Evolutionary conservation across 306 rosid genomes (phyloP), one percentile per base, ranked within the genome.

Genomic region (Hippophae gyantsensis): DNA sequence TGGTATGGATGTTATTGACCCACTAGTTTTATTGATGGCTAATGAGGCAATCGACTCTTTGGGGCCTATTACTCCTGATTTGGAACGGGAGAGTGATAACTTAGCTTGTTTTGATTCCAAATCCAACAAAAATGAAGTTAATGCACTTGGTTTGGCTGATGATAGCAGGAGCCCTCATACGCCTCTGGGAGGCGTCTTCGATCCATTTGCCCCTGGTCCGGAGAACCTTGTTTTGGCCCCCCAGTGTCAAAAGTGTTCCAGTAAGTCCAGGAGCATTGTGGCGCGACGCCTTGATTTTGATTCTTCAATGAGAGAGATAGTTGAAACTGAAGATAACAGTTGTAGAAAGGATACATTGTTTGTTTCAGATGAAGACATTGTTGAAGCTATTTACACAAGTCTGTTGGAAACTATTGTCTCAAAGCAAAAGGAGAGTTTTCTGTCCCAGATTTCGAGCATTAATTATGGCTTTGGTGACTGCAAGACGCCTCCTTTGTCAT

Each of bases 131-230:
- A 58, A 23, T 11, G 69, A n/a, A 40, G 61, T 38, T 50, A 58
- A 45, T 46, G 44, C 53, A 23, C 23, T 56, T 66, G 57, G 43
- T 56, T 45, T 27, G 52, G 69, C 59, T 41, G 67, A 45, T 38
- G 47, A 46, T 40, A 32, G 38, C 38, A 57, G 63, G 41, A 79
- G 80, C 71, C 97, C 97, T 9, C 73, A 59, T 43, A 90, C 97
- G 5, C 94, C 94, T 0, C 74, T 70, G 48, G 84, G 76, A 38
- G 84, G 73, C 14, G 80, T 87, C 48, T 87, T 87, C 5, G 85
- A 90, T 63, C 79, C 97, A 9, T 90, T 90, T 74, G 86, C 84
- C 56, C 89, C 82, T 10, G 85, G 81, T 45, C 82, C 80, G 5
- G 85, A 80, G 13, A 60, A 71, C 60, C n/a, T 77, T 61, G 78